Base-by-base conservation (phyloP, 176 grass and related monocot species). In the Avena atlantica region DNA sequence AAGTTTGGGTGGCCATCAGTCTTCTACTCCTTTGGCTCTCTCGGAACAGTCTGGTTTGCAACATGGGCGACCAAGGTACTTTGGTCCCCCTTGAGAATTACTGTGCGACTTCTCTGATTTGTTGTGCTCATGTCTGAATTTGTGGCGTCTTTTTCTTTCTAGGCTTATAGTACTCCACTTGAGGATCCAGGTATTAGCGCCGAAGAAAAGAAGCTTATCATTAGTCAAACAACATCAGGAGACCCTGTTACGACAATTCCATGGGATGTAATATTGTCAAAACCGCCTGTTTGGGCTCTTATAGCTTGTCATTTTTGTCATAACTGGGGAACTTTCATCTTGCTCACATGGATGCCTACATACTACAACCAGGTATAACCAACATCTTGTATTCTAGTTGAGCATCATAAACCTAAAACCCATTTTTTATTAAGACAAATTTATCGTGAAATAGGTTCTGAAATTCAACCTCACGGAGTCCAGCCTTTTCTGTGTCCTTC, bases 341-440 rank as follows among this genome's bases (percentile, higher is more conserved):
- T 98, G 67, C 96, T 98, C 76, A 98, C 96, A 82, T 98, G 96
- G 96, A 98, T 98, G 96, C 96, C 96, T 14, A 96, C 93, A 83
- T 98, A 98, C 80, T 98, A 98, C 80, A 95, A 98, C 73, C 93
- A 98, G 92, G 96, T 98, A 91, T 11, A 5, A 71, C 55, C 65
- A 70, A 79, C 49, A 81, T 48, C 23, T 76, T n/a, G n/a, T 62
- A 62, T 57, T 65, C 20, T 2, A 62, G 52, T 24, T 85, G 17
- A 55, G 34, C 10, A 81, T 91, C 76, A 15, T 85, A 34, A 66
- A 49, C 3, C 4, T 31, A 61, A 58, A 37, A 21, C 66, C 23
- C n/a, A 5, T 52, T 67, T 74, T 17, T 73, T 12, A 57, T 48
- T 40, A 64, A 69, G 51, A 53, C n/a, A 64, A 70, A 53, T 50